phyloP scores from a whole-genome alignment of 2,329 filamentous ascomycete species.

The Diaporthe ampelina region DNA sequence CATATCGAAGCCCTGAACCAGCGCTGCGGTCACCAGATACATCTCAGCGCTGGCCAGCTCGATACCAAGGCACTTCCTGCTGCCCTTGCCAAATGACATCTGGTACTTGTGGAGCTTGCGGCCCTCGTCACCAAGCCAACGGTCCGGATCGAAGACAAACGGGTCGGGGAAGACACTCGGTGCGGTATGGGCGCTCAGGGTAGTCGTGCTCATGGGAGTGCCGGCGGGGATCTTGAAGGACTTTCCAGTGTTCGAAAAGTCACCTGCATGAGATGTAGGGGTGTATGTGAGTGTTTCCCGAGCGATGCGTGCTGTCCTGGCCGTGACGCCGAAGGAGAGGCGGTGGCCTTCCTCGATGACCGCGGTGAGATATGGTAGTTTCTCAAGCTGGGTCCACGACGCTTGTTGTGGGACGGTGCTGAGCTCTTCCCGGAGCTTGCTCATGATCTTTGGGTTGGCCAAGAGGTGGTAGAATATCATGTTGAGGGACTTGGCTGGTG shows the following conservation, averaged over 20 bases:
- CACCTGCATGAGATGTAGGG: conserved; percentile 11
- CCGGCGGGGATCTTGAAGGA: conserved; percentile 45
- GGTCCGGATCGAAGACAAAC: conserved; percentile 34
- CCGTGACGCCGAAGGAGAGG: conserved; percentile 43
- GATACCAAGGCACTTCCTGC: conserved; percentile 46
- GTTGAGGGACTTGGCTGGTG: conserved; percentile 34
- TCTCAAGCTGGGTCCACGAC: conserved; percentile 41
- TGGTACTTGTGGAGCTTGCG: conserved; percentile 41
- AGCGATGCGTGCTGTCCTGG: conserved; percentile 41
- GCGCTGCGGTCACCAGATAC: conserved; percentile 44
- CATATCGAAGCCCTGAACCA: conserved; percentile 46
- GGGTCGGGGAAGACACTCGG: conserved; percentile 45
- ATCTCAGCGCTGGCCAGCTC: conserved; percentile 46
- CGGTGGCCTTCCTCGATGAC: conserved; percentile 45
- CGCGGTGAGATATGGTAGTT: conserved; percentile 44
- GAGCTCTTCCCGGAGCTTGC: conserved; percentile 25
- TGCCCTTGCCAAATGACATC: conserved; percentile 45
- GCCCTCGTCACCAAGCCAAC: conserved; percentile 30
- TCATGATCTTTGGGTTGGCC: conserved; percentile 28
- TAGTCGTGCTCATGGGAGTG: conserved; percentile 49
- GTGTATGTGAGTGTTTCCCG: conserved; percentile 32
- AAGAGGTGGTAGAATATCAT: conserved; percentile 33
- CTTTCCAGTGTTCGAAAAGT: conserved; percentile 11
- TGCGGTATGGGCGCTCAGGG: conserved; percentile 45
- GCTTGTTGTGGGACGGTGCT: conserved; percentile 19